A percentile compares a stretch with the other conserved stretches of the same genome.
Evolutionary conservation across 2,329 filamentous ascomycete genomes (phyloP).

Genomic region (Zasmidium angulare): DNA sequence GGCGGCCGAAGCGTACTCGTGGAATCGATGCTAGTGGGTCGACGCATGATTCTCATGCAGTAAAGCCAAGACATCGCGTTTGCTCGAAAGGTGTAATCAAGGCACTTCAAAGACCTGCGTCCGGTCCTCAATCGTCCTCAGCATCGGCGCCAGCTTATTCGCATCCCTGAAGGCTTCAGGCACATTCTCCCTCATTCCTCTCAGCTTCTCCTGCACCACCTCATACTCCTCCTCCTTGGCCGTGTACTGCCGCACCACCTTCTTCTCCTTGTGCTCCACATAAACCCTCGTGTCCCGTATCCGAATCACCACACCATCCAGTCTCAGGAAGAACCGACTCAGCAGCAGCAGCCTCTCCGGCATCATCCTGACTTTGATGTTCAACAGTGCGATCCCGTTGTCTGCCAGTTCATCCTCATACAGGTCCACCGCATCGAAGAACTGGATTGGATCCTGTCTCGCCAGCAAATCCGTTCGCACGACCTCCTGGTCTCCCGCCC

Average conservation of each 20-base stretch:
- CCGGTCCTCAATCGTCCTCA: slow-evolving; percentile 69
- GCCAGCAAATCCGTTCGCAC: slow-evolving; percentile 87
- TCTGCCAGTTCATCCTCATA: slow-evolving; percentile 98
- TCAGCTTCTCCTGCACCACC: slow-evolving; percentile 61
- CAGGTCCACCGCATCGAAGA: slow-evolving; percentile 93
- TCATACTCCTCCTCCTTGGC: slow-evolving; percentile 82
- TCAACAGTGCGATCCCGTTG: slow-evolving; percentile 89
- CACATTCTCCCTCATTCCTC: slow-evolving; percentile 67
- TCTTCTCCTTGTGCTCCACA: slow-evolving; percentile 76
- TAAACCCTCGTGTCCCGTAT: slow-evolving; percentile 90
- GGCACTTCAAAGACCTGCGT: slow-evolving; percentile 52
- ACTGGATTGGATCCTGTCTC: slow-evolving; percentile 87
- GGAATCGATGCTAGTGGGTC: no score
- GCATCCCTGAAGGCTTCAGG: slow-evolving; percentile 76
- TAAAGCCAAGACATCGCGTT: neutral
- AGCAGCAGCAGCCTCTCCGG: slow-evolving; percentile 82
- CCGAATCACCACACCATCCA: slow-evolving; percentile 85
- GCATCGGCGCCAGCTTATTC: slow-evolving; percentile 67
- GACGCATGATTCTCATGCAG: no score
- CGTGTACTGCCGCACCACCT: slow-evolving; percentile 86
- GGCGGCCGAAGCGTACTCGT: no score
- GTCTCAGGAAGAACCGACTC: slow-evolving; percentile 82
- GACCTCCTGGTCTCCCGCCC: slow-evolving; percentile 24
- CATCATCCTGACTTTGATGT: slow-evolving; percentile 91
- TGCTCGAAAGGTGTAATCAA: slow-evolving; percentile 27